These are phyloP conservation scores for Lentinula boryana DNA, from an alignment of 768 basidiomycete species.

Conservation along the genomic window DNA sequence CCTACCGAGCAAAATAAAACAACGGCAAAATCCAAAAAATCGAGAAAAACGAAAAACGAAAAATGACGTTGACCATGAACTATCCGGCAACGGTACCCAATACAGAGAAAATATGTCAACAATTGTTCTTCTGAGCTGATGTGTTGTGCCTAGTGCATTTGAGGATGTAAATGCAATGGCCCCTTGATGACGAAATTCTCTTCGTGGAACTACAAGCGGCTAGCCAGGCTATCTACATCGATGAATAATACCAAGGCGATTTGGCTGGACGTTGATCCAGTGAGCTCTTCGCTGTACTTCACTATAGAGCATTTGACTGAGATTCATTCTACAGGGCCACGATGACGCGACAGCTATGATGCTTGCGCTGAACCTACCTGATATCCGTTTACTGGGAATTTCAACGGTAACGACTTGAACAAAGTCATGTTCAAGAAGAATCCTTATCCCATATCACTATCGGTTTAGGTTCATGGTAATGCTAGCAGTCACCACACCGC, in stretches of 20 bases:
- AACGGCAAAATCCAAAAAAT: too few species aligned
- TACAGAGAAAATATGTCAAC: too few species aligned
- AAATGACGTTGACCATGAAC: too few species aligned
- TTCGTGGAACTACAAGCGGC: too few species aligned
- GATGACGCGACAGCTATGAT: conserved; percentile 86
- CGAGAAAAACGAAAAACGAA: too few species aligned
- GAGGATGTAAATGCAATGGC: too few species aligned
- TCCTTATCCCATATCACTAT: neutral
- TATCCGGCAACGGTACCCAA: too few species aligned
- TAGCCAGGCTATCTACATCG: neutral
- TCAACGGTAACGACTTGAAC: conserved; percentile 54
- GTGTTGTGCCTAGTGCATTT: too few species aligned
- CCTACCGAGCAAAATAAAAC: too few species aligned
- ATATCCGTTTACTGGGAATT: conserved; percentile 71
- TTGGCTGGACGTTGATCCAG: conserved; percentile 68
- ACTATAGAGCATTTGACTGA: neutral
- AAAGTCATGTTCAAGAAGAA: neutral
- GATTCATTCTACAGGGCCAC: conserved; percentile 53
- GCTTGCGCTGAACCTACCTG: conserved; percentile 60
- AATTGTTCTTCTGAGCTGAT: too few species aligned
- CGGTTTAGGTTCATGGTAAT: conserved; percentile 73
- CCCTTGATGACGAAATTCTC: too few species aligned
- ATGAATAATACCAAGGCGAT: conserved; percentile 19
- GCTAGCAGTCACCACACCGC: conserved; percentile 54
- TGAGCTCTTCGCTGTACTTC: conserved; percentile 20